Evolutionary conservation across 225 moss, liverwort and hornwort genomes (phyloP), one percentile per base, ranked within the genome.

Genomic region (Bryum argenteum): DNA sequence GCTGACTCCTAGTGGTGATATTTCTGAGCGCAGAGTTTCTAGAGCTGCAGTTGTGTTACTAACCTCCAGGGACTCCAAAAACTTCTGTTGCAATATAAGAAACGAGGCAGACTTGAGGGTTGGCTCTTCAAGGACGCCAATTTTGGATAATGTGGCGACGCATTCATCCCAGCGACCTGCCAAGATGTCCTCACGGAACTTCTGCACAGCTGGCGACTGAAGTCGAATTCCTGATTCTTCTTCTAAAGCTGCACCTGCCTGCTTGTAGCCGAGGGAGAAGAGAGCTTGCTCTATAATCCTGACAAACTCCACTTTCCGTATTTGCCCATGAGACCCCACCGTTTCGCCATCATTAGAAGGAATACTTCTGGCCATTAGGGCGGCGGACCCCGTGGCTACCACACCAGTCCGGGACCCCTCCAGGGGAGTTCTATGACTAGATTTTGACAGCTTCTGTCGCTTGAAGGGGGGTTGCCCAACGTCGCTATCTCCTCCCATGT

Each of bases 401-500:
- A 86, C 81, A 85, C 91, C 89, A 83, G 80, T 82, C 86, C 84
- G 82, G 80, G 81, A 73, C 83, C 87, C 96, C 79, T 84, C 93
- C 71, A 86, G 78, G 76, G 88, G 84, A 76, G 13, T 61, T 71
- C 85, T 88, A 69, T 90, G 75, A 67, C 85, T 73, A 72, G 88
- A 76, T 77, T 84, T 78, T 50, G 93, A 90, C 81, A 93, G 86
- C 80, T 91, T 96, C 85, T 90, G 84, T 89, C 96, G 91, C 82
- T 97, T 97, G 77, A 93, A 81, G 79, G 96, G 96, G 89, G 96
- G 96, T 91, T 89, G 93, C 91, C 96, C 93, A 88, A 91, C 87
- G 85, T 87, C 91, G 90, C 93, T 90, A 93, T 91, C 96, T 91
- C 93, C 96, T 97, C 96, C 96, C 96, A 97, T 97, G 93, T 91